Evolutionary conservation across 352 stramenopile genomes (phyloP), one percentile per base, ranked within the genome.

Genomic region (Saprolegnia parasitica): DNA sequence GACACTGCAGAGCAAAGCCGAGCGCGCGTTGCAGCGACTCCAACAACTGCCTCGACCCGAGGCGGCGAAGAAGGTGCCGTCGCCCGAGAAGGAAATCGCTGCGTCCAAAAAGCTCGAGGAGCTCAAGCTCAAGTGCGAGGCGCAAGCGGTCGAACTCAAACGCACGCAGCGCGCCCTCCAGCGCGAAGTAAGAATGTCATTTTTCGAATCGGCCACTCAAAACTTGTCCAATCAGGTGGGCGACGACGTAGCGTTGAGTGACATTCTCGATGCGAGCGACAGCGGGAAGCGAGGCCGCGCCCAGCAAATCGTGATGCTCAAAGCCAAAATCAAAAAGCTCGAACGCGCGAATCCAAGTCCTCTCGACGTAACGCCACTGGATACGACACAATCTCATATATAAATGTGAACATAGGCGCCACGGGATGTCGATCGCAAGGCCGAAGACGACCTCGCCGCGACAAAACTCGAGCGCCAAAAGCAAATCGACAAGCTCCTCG

Each of bases 291-390:
- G 85, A 13, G 84, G 84, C 5, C 74, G 87, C n/a, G 81, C 84
- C 16, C 85, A 95, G 73, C 86, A 91, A 46, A 95, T 95, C 54
- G 76, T 93, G 46, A 89, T 93, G 77, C 78, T 95, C 5, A 90
- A 90, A 64, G 74, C 83, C 29, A 91, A 92, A 63, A 74, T 95
- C 47, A 91, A 91, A 64, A 89, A 89, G 68, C 76, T 92, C 0
- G 74, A 92, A 58, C 21, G 32, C 6, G 24, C 54, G 32, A 39
- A 47, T 20, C 65, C 23, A 18, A 21, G 54, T 68, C 52, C 23
- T 5, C 35, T 4, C 29, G 11, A 40, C 16, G 18, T n/a, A 4
- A n/a, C n/a, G n/a, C n/a, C n/a, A n/a, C n/a, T n/a, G n/a, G n/a
- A n/a, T n/a, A n/a, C n/a, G n/a, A n/a, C n/a, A 35, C 29, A 55